Evolutionary conservation across 179 eudicot genomes (phyloP), one percentile per base, ranked within the genome.

Genomic region (Amaranthus tricolor): DNA sequence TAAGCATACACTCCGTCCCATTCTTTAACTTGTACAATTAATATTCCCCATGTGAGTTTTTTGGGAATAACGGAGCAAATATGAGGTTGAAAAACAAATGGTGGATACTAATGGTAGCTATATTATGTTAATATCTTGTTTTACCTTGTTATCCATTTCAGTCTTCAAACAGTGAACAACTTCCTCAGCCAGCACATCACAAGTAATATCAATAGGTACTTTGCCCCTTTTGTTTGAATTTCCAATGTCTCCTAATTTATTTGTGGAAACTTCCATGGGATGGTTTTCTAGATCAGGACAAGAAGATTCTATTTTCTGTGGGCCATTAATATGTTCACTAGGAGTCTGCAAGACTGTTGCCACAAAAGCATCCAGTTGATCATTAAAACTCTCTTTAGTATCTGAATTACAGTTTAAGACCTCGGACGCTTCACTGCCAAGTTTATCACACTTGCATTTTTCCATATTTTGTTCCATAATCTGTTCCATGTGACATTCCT

Each of bases 371-470:
- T 75, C 72, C 2, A 7, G 66, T 68, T 75, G 83, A 74, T 68
- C 73, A 16, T 7, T 10, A 72, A 53, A 43, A 14, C 58, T 73
- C 48, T 72, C 80, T 74, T 77, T 50, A 20, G 62, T 62, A 9
- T 92, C 96, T 40, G 97, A 87, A 19, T 84, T 84, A 77, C 85
- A 89, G 61, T 79, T 44, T 19, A 88, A 77, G 47, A 80, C 77
- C 76, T 88, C 94, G 51, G 91, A 77, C 73, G 85, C 74, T 70
- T 88, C 96, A 66, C 80, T 75, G 54, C 89, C 76, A 80, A 87
- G 72, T 68, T 71, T 83, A 67, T 85, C 91, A 94, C 94, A 92
- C 61, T 89, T 89, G 79, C 86, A 74, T 9, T 17, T 83, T 80
- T 86, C 93, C 68, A 72, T 80, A 69, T 75, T 79, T 31, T 2